phyloP scores from a whole-genome alignment of 108 stramenopile species.

The Nitzschia palea region DNA sequence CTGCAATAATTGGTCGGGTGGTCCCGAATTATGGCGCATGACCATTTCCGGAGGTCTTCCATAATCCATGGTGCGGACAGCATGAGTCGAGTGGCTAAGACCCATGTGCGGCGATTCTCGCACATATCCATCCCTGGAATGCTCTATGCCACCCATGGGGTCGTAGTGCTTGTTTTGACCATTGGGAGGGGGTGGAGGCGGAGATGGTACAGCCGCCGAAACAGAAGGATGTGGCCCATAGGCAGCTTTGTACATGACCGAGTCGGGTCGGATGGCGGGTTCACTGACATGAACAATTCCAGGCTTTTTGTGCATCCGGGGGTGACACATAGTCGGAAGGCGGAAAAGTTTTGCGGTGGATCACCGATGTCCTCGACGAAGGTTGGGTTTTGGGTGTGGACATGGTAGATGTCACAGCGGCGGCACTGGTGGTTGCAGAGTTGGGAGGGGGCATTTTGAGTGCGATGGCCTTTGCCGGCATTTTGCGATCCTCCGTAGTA shows the following conservation, averaged over 20 bases:
- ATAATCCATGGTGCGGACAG: background rate
- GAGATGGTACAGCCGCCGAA: background rate
- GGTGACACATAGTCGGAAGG: background rate
- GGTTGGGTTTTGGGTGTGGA: too few species aligned
- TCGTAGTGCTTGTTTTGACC: background rate
- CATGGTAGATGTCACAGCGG: too few species aligned
- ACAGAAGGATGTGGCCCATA: too few species aligned
- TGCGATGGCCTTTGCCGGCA: background rate
- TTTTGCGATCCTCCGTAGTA: background rate
- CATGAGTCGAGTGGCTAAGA: background rate
- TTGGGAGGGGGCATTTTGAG: background rate
- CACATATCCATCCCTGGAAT: background rate
- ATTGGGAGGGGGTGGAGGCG: background rate
- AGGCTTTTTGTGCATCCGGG: conserved; percentile 1
- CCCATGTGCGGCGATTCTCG: background rate
- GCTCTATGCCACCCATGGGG: background rate
- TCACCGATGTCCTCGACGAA: too few species aligned
- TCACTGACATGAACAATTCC: conserved; percentile 17
- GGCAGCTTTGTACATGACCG: conserved; percentile 26
- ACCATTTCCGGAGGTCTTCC: background rate
- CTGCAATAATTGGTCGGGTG: background rate
- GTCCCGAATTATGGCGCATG: background rate
- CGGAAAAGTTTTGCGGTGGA: too few species aligned
- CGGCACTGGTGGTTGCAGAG: too few species aligned
- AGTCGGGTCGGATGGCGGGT: conserved; percentile 22